Base-by-base conservation (phyloP, 2,329 filamentous ascomycete species). In the Neonectria neomacrospora region DNA sequence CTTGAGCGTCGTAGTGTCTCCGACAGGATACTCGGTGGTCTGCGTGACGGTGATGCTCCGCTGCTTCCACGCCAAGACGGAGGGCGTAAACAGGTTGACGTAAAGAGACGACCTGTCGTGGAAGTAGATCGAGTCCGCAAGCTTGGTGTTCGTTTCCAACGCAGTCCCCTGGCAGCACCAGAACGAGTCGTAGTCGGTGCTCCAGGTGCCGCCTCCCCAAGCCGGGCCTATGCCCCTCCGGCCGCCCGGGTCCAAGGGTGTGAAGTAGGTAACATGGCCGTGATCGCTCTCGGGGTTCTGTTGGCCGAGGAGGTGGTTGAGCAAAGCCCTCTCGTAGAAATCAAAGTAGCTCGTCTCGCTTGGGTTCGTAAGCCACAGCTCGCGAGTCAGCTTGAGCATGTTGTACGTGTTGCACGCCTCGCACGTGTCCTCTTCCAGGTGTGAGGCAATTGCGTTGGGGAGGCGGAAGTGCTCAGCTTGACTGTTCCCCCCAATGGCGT, bases 321-420 rank as follows among this genome's bases (percentile, higher is more conserved):
- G 71, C 14, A 85, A 67, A 0, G 82, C 80, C 3, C 77, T 77
- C 73, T 86, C 84, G 68, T 86, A 86, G 67, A 79, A 86, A 72
- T 86, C 83, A 65, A 86, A 85, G 71, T 85, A 85, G 2, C 56
- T 64, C 1, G 74, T 71, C 18, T 74, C 74, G 1, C 65, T 72
- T 0, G 82, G 82, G 28, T 82, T 75, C 32, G 80, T 71, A 1
- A 77, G 72, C 80, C 81, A 86, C 5, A 86, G 76, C 58, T 86
- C 83, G 1, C 83, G 78, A 0, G 84, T 85, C 37, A 86, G 73
- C 69, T 86, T 86, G 48, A 86, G 80, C 84, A 86, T 86, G 67
- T 86, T 86, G 70, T 86, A 85, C 0, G 82, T 83, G 71, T 86
- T 86, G 73, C 84, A 86, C 2, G 79, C 79, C 72, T 86, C 84